Evolutionary conservation across 805 yeast genomes (phyloP).

Genomic region (Ogataea ganodermae): DNA sequence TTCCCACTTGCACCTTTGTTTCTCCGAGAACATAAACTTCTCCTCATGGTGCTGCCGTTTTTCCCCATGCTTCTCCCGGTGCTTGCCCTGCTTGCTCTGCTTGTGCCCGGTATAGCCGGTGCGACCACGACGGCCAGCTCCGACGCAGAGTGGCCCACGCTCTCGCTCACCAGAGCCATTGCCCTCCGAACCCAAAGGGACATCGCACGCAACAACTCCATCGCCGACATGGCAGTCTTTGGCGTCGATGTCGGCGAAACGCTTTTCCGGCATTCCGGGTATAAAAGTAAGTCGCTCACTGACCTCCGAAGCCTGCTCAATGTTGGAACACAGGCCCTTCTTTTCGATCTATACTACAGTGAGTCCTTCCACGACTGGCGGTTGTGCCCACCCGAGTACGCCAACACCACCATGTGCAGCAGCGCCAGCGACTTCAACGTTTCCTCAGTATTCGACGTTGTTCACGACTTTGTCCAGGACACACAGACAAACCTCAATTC

Average conservation of each 20-base stretch:
- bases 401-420: slow-evolving; percentile 27
- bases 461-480: slow-evolving; percentile 37
- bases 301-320: slow-evolving; percentile 37
- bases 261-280: slow-evolving; percentile 36
- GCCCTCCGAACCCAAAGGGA: slow-evolving; percentile 52
- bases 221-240: slow-evolving; percentile 40
- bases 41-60: too few species aligned
- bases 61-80: too few species aligned
- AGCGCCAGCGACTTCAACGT: slow-evolving; percentile 22
- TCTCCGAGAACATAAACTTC: too few species aligned
- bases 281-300: slow-evolving; percentile 33
- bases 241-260: slow-evolving; percentile 42
- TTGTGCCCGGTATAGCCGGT: background rate
- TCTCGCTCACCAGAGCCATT: slow-evolving; percentile 33
- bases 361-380: slow-evolving; percentile 51
- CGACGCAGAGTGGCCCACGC: slow-evolving; percentile 33
- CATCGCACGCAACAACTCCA: slow-evolving; percentile 39
- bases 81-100: too few species aligned
- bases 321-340: slow-evolving; percentile 48
- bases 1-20: too few species aligned
- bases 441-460: slow-evolving; percentile 26
- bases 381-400: slow-evolving; percentile 50
- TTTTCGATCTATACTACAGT: slow-evolving; percentile 59
- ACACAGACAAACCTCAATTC: slow-evolving; percentile 52
- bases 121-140: background rate